Evolutionary conservation across 2,329 filamentous ascomycete species (phyloP), one percentile per base, ranked within the genome.

Genomic region (Pseudogymnoascus sp.): DNA sequence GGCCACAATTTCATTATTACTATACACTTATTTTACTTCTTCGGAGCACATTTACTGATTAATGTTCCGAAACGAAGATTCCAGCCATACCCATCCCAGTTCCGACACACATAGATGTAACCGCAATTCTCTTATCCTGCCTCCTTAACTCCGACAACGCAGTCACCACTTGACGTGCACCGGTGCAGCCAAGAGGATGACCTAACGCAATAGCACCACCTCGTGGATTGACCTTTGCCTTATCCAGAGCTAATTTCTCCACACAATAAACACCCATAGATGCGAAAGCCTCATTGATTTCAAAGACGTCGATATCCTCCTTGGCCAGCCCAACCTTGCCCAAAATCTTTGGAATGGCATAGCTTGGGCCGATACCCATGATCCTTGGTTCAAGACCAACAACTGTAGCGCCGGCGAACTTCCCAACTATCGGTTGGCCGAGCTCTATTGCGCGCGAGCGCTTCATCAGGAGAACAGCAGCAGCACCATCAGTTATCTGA

Each of bases 201-300:
- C 93, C 92, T 72, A 97, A 96, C 7, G 93, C 93, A 75, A 96
- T 96, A 37, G 92, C 92, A 69, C 93, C 93, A 69, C 93, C 93
- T 84, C 96, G 96, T 71, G 93, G 93, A 80, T 97, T 97, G 73
- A 97, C 86, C 84, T 97, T 97, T 68, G 90, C 87, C 63, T 82
- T 74, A 60, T 91, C 88, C 26, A 97, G 78, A 61, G 87, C 88
- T 31, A 97, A 85, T 80, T 96, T 87, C 72, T 93, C 89, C 67
- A 90, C 86, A 77, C 91, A 97, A 86, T 90, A 97, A 69, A 97
- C 77, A 76, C 91, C 86, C 91, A 97, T 97, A 64, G 89, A 93
- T 51, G 93, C 93, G 76, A 97, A 97, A 0, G 93, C 93, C 84
- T 97, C 93, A 81, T 97, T 97, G 82, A 97, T 96, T 84, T 97